These are phyloP conservation scores for Podila epigama DNA, from an alignment of 192 early-diverging fungal genomes.

Conservation along the genomic window DNA sequence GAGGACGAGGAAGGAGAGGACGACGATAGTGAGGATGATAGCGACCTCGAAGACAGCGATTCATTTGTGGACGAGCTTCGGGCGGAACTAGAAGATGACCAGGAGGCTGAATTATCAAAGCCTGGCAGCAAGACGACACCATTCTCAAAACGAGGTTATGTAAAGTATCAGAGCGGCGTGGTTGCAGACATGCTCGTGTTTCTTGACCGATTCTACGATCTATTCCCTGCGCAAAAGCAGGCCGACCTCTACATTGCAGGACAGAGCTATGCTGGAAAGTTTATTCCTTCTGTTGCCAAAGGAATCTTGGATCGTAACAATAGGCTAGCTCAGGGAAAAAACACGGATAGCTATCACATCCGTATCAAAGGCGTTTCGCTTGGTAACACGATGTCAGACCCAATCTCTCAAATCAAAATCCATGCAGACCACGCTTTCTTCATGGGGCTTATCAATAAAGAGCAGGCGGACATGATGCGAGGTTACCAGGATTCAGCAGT, in stretches of 20 bases:
- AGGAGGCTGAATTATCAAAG: background rate
- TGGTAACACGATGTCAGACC: conserved; percentile 72
- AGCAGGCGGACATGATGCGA: background rate
- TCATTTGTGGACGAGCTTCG: conserved; percentile 25
- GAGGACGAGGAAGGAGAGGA: background rate
- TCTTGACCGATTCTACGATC: conserved; percentile 68
- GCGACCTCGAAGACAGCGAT: conserved; percentile 33
- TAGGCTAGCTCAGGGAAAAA: background rate
- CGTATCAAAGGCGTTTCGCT: conserved; percentile 57
- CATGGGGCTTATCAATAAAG: conserved; percentile 5
- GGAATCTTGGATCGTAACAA: conserved; percentile 65
- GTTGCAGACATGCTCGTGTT: conserved; percentile 70
- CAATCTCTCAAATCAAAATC: conserved; percentile 55
- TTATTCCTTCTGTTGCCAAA: conserved; percentile 69
- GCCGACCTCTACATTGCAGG: conserved; percentile 70
- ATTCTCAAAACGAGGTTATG: conserved; percentile 60
- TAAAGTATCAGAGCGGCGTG: conserved; percentile 68
- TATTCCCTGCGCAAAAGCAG: conserved; percentile 62
- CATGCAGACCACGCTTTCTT: conserved; percentile 62
- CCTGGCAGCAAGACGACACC: conserved; percentile 3
- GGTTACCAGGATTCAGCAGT: background rate
- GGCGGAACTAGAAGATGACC: background rate
- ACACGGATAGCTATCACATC: background rate
- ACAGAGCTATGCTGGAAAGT: conserved; percentile 70
- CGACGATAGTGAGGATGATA: background rate